Evolutionary conservation across 306 rosid genomes (phyloP).

Genomic region (Vigna trinervia): DNA sequence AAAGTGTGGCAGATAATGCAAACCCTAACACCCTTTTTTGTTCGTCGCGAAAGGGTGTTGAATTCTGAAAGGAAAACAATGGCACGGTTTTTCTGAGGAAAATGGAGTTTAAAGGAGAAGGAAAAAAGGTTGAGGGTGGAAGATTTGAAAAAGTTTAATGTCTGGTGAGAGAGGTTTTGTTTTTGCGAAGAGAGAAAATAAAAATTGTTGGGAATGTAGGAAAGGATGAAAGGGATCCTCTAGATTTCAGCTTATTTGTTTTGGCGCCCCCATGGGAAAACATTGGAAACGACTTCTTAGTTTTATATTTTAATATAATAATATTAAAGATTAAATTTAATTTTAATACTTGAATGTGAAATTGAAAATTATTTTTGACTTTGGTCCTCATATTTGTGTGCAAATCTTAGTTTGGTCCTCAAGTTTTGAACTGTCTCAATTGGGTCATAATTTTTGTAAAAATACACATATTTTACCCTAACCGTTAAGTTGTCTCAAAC

Average conservation of each 20-base stretch:
- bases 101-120: slow-evolving; percentile 5
- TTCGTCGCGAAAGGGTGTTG: background rate
- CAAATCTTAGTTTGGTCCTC: too few relatives aligned
- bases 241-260: background rate
- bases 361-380: too few relatives aligned
- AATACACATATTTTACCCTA: too few relatives aligned
- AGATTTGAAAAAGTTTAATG: background rate
- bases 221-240: background rate
- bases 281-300: background rate
- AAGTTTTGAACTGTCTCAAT: too few relatives aligned
- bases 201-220: background rate
- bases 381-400: too few relatives aligned
- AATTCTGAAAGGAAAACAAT: background rate
- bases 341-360: too few relatives aligned
- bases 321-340: too few relatives aligned
- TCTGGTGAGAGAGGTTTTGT: background rate
- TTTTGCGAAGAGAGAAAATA: background rate
- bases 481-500: too few relatives aligned
- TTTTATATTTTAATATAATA: too few relatives aligned
- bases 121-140: background rate
- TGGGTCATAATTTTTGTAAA: too few relatives aligned
- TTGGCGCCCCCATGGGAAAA: slow-evolving; percentile 2
- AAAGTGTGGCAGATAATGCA: slow-evolving; percentile 31
- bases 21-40: slow-evolving; percentile 45
- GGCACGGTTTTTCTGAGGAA: background rate